These are phyloP conservation scores for Pestalotiopsis fici DNA, from an alignment of 2,329 filamentous ascomycete species.

Conservation along the genomic window DNA sequence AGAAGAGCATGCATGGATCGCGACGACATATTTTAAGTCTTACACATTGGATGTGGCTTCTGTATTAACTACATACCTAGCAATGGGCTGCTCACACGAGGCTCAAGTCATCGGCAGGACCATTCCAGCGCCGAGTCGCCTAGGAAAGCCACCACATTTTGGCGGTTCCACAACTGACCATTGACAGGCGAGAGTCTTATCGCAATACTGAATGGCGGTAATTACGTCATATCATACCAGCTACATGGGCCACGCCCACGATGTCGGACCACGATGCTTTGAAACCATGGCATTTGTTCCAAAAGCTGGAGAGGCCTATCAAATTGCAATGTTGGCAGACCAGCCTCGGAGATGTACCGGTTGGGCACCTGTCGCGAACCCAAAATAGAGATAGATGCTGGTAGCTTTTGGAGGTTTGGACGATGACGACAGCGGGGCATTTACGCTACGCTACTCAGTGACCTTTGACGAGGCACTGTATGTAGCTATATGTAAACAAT, in stretches of 20 bases:
- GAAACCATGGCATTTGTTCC: background rate
- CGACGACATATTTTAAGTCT: too few species aligned
- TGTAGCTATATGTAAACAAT: background rate
- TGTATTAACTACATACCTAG: too few species aligned
- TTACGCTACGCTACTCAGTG: background rate
- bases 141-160: constrained; percentile 2
- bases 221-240: constrained; percentile 23
- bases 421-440: constrained; percentile 4
- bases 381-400: background rate
- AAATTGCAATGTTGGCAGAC: background rate
- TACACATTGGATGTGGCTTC: too few species aligned
- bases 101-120: background rate
- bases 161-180: constrained; percentile 13
- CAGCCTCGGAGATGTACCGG: background rate
- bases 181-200: constrained; percentile 25
- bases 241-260: background rate
- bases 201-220: constrained; percentile 22
- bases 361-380: background rate
- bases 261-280: background rate
- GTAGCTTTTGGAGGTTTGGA: background rate
- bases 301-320: background rate
- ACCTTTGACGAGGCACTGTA: background rate
- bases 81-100: too few species aligned
- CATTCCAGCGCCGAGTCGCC: background rate
- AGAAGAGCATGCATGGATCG: too few species aligned